phyloP scores from a whole-genome alignment of 257 asterid species.

The Solanum etuberosum region DNA sequence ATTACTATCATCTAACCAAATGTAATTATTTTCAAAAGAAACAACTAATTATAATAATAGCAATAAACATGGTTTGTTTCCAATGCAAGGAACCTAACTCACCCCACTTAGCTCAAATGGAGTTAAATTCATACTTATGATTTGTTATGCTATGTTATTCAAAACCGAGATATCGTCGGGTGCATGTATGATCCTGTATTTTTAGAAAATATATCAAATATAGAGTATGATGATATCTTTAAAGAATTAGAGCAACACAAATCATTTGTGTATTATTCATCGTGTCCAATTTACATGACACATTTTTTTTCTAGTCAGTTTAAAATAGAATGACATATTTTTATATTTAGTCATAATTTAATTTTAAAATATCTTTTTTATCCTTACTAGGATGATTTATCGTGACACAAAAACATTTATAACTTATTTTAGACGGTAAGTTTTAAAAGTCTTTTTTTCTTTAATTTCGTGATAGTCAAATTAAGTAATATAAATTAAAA shows the following conservation, averaged over 20 bases:
- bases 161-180: accelerated
- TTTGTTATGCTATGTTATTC: neutral
- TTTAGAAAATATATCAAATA: neutral
- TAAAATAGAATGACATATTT: neutral
- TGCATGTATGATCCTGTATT: neutral
- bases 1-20: neutral
- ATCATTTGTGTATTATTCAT: neutral
- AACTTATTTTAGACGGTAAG: too few species aligned
- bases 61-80: neutral
- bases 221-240: neutral
- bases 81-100: neutral
- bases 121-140: neutral
- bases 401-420: neutral
- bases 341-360: neutral
- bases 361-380: too few species aligned
- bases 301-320: too few species aligned
- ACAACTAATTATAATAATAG: neutral
- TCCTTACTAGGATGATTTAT: too few species aligned
- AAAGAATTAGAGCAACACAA: neutral
- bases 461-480: accelerated
- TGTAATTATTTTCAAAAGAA: neutral
- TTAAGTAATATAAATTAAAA: neutral
- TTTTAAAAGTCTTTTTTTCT: neutral
- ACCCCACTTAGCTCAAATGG: neutral
- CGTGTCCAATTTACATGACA: neutral